These are phyloP conservation scores for Globisporangium spinosum DNA, from an alignment of 352 stramenopile genomes.

Conservation along the genomic window DNA sequence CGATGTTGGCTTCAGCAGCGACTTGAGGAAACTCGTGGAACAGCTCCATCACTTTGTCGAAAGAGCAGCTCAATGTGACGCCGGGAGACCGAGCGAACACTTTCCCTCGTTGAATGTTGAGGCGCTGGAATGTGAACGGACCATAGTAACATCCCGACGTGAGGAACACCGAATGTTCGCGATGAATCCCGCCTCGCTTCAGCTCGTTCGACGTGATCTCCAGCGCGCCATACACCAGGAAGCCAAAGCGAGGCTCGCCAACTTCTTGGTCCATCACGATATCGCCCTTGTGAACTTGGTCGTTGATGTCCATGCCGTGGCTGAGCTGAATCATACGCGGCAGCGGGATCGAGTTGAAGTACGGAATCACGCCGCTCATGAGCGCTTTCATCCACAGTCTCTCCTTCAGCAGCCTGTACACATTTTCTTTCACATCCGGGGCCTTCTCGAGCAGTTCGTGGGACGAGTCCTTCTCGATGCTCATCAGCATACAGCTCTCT, in stretches of 20 bases:
- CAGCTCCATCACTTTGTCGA: slow-evolving; percentile 38
- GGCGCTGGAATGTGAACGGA: slow-evolving; percentile 65
- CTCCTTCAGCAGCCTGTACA: slow-evolving; percentile 66
- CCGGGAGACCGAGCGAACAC: slow-evolving; percentile 45
- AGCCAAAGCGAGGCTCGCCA: slow-evolving; percentile 39
- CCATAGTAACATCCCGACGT: slow-evolving; percentile 69
- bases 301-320: slow-evolving; percentile 58
- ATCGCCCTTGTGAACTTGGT: slow-evolving; percentile 58
- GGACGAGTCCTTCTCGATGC: slow-evolving; percentile 74
- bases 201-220: slow-evolving; percentile 52
- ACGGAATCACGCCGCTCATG: slow-evolving; percentile 68
- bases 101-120: slow-evolving; percentile 46
- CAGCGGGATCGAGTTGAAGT: slow-evolving; percentile 52
- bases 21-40: slow-evolving; percentile 56
- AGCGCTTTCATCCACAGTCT: slow-evolving; percentile 65
- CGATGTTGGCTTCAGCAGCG: slow-evolving; percentile 64
- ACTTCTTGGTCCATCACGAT: slow-evolving; percentile 45
- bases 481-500: slow-evolving; percentile 77
- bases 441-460: slow-evolving; percentile 56
- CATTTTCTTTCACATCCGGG: slow-evolving; percentile 43
- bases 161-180: slow-evolving; percentile 52
- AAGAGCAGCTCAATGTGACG: slow-evolving; percentile 55
- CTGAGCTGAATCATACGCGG: slow-evolving; percentile 55
- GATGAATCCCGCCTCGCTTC: slow-evolving; percentile 22
- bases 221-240: slow-evolving; percentile 67